phyloP scores from a whole-genome alignment of 768 basidiomycete genomes.

The Suillus sp. region DNA sequence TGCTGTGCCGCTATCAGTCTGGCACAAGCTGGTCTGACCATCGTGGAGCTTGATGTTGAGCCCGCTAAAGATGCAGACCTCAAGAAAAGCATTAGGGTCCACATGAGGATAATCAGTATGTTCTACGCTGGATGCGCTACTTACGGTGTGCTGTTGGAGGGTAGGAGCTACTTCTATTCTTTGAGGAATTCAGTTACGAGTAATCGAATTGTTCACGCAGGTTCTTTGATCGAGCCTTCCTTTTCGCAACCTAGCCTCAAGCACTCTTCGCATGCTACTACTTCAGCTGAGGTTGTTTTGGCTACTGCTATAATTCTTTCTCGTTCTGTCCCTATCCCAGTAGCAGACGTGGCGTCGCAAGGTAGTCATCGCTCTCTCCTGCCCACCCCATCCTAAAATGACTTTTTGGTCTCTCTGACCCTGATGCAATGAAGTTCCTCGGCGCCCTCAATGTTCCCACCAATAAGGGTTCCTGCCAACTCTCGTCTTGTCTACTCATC shows the following conservation, averaged over 20 bases:
- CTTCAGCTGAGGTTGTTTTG: constrained; percentile 44
- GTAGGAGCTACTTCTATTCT: background rate
- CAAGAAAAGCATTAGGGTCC: no score
- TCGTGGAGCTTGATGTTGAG: constrained; percentile 57
- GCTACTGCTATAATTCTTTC: constrained; percentile 50
- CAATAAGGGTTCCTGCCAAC: constrained; percentile 31
- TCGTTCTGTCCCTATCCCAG: constrained; percentile 47
- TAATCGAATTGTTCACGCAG: constrained; percentile 26
- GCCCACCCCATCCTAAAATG: background rate
- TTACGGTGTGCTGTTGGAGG: no score
- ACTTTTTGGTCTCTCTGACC: constrained; percentile 39
- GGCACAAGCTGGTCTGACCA: constrained; percentile 50
- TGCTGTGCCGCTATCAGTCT: constrained; percentile 53
- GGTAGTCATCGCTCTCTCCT: constrained; percentile 9
- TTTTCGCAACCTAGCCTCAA: constrained; percentile 53
- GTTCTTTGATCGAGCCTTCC: constrained; percentile 52
- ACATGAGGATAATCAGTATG: constrained; percentile 45
- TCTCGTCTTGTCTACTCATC: constrained; percentile 42
- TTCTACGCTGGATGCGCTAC: constrained; percentile 48
- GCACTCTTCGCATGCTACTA: constrained; percentile 39
- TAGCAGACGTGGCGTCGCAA: constrained; percentile 51
- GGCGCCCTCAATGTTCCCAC: constrained; percentile 43
- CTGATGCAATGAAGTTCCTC: constrained; percentile 44
- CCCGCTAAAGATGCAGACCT: constrained; percentile 50
- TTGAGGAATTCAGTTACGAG: background rate